Base-by-base conservation (phyloP, 768 basidiomycete species). In the Auricularia sp. region DNA sequence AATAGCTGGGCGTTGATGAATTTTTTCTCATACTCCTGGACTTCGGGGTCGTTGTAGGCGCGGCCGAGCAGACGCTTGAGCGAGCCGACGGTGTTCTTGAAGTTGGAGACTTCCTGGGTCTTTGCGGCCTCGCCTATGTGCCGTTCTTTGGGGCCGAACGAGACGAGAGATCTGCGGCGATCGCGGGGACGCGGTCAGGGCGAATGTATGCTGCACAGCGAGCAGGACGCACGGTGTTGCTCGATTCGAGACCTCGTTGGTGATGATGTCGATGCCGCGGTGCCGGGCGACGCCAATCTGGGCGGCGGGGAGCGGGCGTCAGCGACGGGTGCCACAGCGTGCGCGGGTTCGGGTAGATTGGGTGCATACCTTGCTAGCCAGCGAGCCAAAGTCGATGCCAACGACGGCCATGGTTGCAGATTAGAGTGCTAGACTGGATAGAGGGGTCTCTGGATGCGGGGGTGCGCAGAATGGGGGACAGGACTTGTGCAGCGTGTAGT, bases 241-340 rank as follows among this genome's bases (percentile, higher is more conserved):
- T 64, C 97, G 90, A 81, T 98, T 98, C 14, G 95, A 98, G 66
- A 95, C 93, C 75, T 99, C 96, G 76, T 99, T 99, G 66, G 86
- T 81, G 80, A 99, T 96, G 77, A 99, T 94, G 83, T 99, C 96
- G 80, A 99, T 96, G 70, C 96, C 96, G 72, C 92, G 84, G 78
- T 91, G 88, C 77, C 94, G 84, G 21, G 94, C 94, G 68, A 96
- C 94, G 79, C 94, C 94, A 74, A 98, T 94, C 92, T 91, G 62
- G 3, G 68, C 8, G 74, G 59, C 53, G 42, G 61, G 67, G 36
- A 67, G 68, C 68, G 64, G 62, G 61, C 53, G 62, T 42, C 21
- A 39, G 59, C 56, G 39, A 1, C 39, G 39, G 42, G 43, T 39
- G 54, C 64, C 36, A 59, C 65, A 61, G 42, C 42, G 53, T 60